phyloP scores from a whole-genome alignment of 495 filamentous ascomycete species.

The Penicillium argentinense region DNA sequence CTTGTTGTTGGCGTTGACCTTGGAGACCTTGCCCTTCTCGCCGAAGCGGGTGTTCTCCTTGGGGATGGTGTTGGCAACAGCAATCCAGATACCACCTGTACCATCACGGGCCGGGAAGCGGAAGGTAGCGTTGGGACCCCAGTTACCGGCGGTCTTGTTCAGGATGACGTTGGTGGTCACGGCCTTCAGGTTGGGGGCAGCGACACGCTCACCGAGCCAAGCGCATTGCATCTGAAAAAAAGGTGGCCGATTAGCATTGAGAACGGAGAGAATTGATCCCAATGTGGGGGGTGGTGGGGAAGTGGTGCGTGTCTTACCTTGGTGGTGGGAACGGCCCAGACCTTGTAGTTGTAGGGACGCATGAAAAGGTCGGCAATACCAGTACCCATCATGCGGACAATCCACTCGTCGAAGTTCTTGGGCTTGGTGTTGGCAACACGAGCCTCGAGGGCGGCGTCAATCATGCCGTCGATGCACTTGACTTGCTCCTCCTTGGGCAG shows the following conservation, averaged over 20 bases:
- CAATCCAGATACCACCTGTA: slow-evolving; percentile 98
- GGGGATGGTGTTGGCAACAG: slow-evolving; percentile 90
- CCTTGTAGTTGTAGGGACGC: slow-evolving; percentile 99
- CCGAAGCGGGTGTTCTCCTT: slow-evolving; percentile 90
- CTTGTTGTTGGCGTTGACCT: slow-evolving; percentile 82
- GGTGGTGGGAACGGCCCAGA: slow-evolving; percentile 97
- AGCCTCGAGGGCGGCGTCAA: slow-evolving; percentile 86
- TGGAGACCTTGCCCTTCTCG: slow-evolving; percentile 76
- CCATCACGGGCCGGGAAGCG: slow-evolving; percentile 94
- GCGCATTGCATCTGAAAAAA: slow-evolving; percentile 89
- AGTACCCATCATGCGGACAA: slow-evolving; percentile 84
- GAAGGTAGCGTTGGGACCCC: slow-evolving; percentile 98
- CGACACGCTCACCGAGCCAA: slow-evolving; percentile 99
- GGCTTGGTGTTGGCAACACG: slow-evolving; percentile 89
- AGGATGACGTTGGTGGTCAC: slow-evolving; percentile 94
- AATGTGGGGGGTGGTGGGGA: background rate
- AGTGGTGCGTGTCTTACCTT: slow-evolving; percentile 65
- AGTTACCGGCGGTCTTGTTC: slow-evolving; percentile 93
- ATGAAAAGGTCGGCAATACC: slow-evolving; percentile 97
- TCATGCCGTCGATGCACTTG: slow-evolving; percentile 92
- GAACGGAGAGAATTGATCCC: background rate
- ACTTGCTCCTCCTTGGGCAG: slow-evolving; percentile 96
- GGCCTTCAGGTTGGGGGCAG: slow-evolving; percentile 93
- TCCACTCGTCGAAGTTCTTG: slow-evolving; percentile 98
- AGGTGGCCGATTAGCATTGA: slow-evolving; percentile 3